Percentiles rank a stretch among this genome's conserved stretches.
Conservation (phyloP, 148 eudicot genomes). For the Chenopodium suecicum region DNA sequence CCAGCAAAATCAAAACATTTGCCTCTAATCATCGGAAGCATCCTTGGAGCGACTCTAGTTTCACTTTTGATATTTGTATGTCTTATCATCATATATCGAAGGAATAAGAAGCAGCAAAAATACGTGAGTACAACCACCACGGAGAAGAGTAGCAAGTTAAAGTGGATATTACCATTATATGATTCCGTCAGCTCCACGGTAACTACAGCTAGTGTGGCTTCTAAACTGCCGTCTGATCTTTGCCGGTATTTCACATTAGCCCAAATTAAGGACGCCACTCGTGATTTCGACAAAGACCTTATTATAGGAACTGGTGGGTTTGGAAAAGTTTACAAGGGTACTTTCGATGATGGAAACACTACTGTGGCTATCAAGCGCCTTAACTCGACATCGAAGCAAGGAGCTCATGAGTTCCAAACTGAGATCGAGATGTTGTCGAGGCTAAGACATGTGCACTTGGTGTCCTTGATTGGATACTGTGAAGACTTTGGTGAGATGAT, state of each 20-base stretch:
- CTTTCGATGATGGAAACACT: constrained; percentile 14
- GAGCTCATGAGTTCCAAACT: constrained; percentile 25
- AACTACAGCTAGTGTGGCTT: too few species aligned
- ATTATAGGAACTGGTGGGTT: constrained; percentile 34
- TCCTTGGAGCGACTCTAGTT: too few species aligned
- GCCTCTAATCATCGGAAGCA: too few species aligned
- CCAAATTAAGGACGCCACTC: constrained; percentile 28
- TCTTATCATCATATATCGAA: too few species aligned
- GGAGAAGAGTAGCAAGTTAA: too few species aligned
- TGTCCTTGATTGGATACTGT: constrained; percentile 31
- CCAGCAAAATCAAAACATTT: neutral
- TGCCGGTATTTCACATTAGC: constrained; percentile 22
- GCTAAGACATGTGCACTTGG: constrained; percentile 27
- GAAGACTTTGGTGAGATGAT: constrained; percentile 28
- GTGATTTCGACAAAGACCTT: constrained; percentile 23
- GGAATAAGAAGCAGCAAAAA: neutral
- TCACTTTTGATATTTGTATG: too few species aligned
- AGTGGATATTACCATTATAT: too few species aligned
- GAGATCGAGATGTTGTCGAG: constrained; percentile 36
- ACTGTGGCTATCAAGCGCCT: constrained; percentile 33
- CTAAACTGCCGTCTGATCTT: constrained; percentile 16
- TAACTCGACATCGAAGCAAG: constrained; percentile 24
- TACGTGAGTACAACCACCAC: too few species aligned
- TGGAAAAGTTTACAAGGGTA: constrained; percentile 37
- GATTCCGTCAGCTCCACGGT: too few species aligned